phyloP scores from a whole-genome alignment of 75 land plant species.

The Cryptomeria japonica region DNA sequence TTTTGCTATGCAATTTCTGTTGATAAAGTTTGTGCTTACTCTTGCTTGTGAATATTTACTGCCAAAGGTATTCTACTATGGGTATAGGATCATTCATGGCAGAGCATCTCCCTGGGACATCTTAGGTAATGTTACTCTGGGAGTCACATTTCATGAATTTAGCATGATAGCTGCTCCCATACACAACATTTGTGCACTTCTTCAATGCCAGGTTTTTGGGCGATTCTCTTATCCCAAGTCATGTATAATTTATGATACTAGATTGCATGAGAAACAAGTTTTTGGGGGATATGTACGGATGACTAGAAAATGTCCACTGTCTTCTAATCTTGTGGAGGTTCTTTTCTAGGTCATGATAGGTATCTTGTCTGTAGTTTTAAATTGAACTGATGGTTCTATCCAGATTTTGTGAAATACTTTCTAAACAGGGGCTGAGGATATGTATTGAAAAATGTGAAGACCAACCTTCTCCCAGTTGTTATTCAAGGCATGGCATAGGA shows the following conservation, averaged over 20 bases:
- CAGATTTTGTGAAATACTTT: not conserved
- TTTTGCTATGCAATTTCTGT: slow-evolving; percentile 36
- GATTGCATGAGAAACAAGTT: not conserved
- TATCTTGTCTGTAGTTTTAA: not conserved
- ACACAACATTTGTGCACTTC: not conserved
- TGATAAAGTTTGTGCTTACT: not conserved
- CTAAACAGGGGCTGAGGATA: not conserved
- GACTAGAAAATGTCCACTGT: not conserved
- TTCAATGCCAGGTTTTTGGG: not conserved
- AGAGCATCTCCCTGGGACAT: not conserved
- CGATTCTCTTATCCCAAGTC: not conserved
- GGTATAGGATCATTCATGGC: not conserved
- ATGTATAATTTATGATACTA: not conserved
- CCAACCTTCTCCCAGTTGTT: not conserved
- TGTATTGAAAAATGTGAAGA: not conserved
- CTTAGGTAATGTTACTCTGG: not conserved
- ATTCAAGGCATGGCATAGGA: not conserved
- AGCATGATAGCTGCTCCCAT: not conserved
- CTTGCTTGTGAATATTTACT: not conserved
- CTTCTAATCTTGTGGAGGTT: not conserved
- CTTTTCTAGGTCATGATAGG: not conserved
- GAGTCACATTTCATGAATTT: not conserved
- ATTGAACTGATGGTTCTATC: slow-evolving; percentile 1
- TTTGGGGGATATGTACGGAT: not conserved
- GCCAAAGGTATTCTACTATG: not conserved